These are phyloP conservation scores for Babesia divergens DNA, from an alignment of 169 alveolate genomes.

Conservation along the genomic window DNA sequence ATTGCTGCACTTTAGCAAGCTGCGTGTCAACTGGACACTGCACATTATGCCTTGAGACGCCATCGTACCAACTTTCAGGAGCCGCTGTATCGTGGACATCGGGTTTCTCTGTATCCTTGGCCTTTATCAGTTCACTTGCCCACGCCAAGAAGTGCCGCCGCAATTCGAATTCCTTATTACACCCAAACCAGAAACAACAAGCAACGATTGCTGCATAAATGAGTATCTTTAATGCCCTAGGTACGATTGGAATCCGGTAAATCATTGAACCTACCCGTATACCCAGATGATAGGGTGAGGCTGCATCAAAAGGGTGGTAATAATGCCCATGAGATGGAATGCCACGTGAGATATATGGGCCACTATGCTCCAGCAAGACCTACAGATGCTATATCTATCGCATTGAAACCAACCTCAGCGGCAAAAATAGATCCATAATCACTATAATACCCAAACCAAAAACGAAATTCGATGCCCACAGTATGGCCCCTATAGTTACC, in stretches of 20 bases:
- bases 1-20: background rate
- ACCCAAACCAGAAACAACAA: background rate
- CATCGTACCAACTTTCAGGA: slow-evolving; percentile 23
- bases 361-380: background rate
- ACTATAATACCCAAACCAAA: slow-evolving; percentile 1
- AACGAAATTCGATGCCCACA: background rate
- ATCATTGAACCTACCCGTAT: slow-evolving; percentile 50
- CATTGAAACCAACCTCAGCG: background rate
- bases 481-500: background rate
- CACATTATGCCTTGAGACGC: background rate
- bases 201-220: background rate
- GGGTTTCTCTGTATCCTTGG: no score
- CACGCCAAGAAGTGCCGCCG: background rate
- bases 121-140: no score
- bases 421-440: background rate
- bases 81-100: no score
- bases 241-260: background rate
- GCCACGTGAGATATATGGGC: background rate
- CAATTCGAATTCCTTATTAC: background rate
- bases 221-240: background rate
- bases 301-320: slow-evolving; percentile 13
- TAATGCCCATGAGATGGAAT: slow-evolving; percentile 32
- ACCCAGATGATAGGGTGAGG: slow-evolving; percentile 36
- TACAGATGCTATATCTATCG: background rate
- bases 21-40: background rate